A percentile compares a stretch with the other conserved stretches of the same genome.
phyloP scores from a whole-genome alignment of 2,329 filamentous ascomycete species.

The Colletotrichum falcatum region DNA sequence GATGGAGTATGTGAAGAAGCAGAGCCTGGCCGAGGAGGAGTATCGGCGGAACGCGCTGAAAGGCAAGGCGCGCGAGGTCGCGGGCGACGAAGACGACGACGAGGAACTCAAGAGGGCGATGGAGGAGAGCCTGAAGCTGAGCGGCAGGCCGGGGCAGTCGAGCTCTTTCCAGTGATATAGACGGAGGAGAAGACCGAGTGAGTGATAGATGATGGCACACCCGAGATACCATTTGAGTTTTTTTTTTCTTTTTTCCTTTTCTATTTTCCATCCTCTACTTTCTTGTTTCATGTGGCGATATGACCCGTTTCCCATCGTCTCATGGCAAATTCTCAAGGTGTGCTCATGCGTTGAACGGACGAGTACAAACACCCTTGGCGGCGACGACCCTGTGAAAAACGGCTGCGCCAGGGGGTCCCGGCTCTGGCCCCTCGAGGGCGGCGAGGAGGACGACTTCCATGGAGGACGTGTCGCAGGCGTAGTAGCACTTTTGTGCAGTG shows the following conservation, averaged over 20 bases:
- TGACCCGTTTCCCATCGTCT: not conserved
- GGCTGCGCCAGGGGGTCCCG: too few relatives aligned
- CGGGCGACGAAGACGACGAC: constrained; percentile 57
- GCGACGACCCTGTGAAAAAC: too few relatives aligned
- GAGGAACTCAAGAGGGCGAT: constrained; percentile 68
- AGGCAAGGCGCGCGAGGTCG: constrained; percentile 49
- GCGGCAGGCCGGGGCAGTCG: constrained; percentile 43
- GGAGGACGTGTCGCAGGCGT: too few relatives aligned
- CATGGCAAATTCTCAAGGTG: not conserved
- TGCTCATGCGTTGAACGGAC: not conserved
- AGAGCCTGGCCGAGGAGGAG: constrained; percentile 78
- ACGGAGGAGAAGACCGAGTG: not conserved
- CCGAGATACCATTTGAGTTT: constrained; percentile 37
- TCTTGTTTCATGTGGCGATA: not conserved
- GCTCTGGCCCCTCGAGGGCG: too few relatives aligned
- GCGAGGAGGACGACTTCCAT: too few relatives aligned
- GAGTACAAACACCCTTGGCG: not conserved
- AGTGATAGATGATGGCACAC: constrained; percentile 32
- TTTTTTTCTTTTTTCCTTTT: not conserved
- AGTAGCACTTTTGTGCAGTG: too few relatives aligned
- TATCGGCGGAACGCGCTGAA: constrained; percentile 52
- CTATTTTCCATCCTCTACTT: too few relatives aligned
- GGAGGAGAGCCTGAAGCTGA: constrained; percentile 65
- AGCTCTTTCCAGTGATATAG: constrained; percentile 23
- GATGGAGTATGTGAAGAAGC: constrained; percentile 81